Conservation (phyloP, 2,329 filamentous ascomycete genomes). For the Bipolaris gigantea region DNA sequence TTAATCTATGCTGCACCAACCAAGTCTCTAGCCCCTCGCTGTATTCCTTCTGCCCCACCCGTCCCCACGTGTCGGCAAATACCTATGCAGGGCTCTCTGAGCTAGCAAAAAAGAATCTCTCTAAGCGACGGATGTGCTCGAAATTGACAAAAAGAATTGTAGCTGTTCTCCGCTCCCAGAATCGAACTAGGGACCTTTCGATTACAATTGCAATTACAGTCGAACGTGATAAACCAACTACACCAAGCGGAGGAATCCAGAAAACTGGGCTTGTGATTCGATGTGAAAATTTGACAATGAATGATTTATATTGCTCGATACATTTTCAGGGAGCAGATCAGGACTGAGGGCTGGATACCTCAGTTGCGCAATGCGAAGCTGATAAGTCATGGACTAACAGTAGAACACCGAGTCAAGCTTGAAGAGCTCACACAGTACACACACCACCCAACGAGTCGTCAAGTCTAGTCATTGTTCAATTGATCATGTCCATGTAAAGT, state of each 20-base stretch:
- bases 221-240: slow-evolving; percentile 45
- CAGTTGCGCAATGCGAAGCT: not conserved
- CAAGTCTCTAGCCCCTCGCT: not conserved
- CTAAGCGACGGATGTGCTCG: not conserved
- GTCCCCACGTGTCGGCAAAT: not conserved
- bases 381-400: not conserved
- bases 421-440: not conserved
- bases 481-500: not conserved
- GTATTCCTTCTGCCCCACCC: slow-evolving; percentile 1
- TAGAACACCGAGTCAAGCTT: not conserved
- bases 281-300: not conserved
- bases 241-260: slow-evolving; percentile 32
- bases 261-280: slow-evolving; percentile 22
- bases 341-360: not conserved
- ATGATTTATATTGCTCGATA: not conserved
- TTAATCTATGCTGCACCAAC: slow-evolving; percentile 1
- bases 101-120: not conserved
- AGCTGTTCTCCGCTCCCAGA: slow-evolving; percentile 37
- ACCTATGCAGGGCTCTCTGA: not conserved
- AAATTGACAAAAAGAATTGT: slow-evolving; percentile 1
- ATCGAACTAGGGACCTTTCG: slow-evolving; percentile 41
- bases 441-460: not conserved
- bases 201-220: slow-evolving; percentile 41
- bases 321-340: no score
- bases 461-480: not conserved